phyloP scores from a whole-genome alignment of 139 green algal genomes.

The Chlorella sp. region DNA sequence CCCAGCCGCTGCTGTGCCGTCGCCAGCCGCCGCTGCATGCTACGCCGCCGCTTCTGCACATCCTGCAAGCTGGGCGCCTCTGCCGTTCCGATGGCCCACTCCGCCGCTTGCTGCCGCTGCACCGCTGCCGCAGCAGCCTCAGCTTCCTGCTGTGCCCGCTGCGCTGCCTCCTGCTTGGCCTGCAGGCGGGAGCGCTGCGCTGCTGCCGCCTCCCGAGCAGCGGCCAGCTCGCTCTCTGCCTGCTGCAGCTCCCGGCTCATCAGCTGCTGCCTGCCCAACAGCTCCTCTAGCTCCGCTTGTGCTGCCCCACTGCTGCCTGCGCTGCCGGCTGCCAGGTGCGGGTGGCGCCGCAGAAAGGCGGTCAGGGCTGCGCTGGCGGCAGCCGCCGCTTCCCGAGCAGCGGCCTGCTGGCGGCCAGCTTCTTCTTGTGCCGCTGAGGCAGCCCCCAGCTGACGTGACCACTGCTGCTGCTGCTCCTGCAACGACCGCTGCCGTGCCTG shows the following conservation, averaged over 20 bases:
- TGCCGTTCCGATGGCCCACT: too few species aligned
- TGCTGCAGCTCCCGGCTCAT: neutral
- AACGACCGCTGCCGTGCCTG: neutral
- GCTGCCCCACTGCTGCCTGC: neutral
- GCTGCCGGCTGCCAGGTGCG: neutral
- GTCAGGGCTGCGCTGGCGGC: neutral
- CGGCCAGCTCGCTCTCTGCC: neutral
- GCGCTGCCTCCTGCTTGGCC: neutral
- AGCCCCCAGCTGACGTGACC: neutral
- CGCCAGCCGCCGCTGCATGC: constrained; percentile 1
- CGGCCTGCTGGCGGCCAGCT: neutral
- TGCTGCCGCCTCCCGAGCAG: neutral
- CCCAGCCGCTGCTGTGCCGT: neutral
- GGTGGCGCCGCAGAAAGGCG: neutral
- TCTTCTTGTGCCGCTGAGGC: neutral
- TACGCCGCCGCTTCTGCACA: neutral
- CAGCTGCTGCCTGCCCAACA: neutral
- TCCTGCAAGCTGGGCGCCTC: neutral
- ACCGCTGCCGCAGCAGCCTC: neutral
- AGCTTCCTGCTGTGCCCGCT: neutral
- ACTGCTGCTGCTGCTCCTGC: constrained; percentile 29
- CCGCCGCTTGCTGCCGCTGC: neutral
- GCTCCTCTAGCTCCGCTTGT: neutral
- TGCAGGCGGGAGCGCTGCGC: neutral
- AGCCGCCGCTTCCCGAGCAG: neutral